Base-by-base conservation (phyloP, 73 alveolate species). In the Paramecium bursaria region DNA sequence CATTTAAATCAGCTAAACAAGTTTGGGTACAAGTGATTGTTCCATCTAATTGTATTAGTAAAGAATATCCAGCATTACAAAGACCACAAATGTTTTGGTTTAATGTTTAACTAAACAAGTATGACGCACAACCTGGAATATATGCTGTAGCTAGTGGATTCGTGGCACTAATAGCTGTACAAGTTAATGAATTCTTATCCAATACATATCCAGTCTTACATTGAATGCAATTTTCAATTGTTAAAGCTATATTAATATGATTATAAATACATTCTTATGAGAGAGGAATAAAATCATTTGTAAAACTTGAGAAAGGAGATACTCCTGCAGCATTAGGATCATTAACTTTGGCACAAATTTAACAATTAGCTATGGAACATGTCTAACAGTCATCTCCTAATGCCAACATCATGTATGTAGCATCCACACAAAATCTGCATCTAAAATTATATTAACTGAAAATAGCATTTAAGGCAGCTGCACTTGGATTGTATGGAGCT, bases 241-340 rank as follows among this genome's bases (percentile, higher is more conserved):
- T 11, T 9, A 67, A 33, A 15, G 11, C 53, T 57, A 48, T 57
- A 57, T 57, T 23, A 13, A 2, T 57, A 0, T 0, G 10, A 23
- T 57, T 30, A 27, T 29, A 0, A 57, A 57, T 57, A 57, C 76
- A 48, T 19, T 67, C 82, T 7, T 27, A 39, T 7, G 33, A 53
- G 6, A 67, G 27, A 4, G 82, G 82, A 10, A 9, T 3, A 21
- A 39, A 67, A 19, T 67, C 82, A 11, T 42, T 42, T 39, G 26
- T 42, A 5, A 67, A 14, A 9, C 60, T 35, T 7, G 82, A 33
- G 44, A 67, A 67, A 0, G 82, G 33, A 15, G 15, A 21, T 3
- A 30, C 76, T 67, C 22, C 82, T 35, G 60, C 82, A 2, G 53
- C 39, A 3, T 3, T 13, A 10, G 82, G 60, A 39, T 35, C 39